phyloP scores from a whole-genome alignment of 1,139 yeast species.

The Suhomyces yuchorum region DNA sequence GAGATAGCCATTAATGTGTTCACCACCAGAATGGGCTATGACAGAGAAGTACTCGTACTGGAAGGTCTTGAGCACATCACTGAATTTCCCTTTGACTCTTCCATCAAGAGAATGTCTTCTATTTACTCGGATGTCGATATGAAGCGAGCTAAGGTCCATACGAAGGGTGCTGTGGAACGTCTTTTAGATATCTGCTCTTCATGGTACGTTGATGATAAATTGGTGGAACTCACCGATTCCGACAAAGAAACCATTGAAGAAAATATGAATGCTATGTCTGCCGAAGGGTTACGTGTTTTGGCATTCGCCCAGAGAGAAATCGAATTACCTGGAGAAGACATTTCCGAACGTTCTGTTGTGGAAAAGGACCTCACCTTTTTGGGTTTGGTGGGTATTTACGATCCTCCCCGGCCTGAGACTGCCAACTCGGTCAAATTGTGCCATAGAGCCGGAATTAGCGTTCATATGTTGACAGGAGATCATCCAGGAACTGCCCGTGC shows the following conservation, averaged over 20 bases:
- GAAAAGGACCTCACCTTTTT: conserved; percentile 60
- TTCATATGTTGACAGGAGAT: conserved; percentile 85
- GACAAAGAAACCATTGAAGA: conserved; percentile 48
- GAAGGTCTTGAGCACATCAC: conserved; percentile 45
- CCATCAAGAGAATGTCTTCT: conserved; percentile 74
- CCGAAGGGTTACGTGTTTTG: conserved; percentile 72
- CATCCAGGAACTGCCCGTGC: conserved; percentile 83
- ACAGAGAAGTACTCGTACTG: conserved; percentile 44
- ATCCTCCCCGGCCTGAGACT: conserved; percentile 79
- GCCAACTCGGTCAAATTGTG: conserved; percentile 67
- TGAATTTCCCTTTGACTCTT: conserved; percentile 79
- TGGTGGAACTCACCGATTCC: conserved; percentile 41
- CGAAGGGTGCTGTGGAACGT: conserved; percentile 84
- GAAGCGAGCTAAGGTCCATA: conserved; percentile 45
- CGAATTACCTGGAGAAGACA: conserved; percentile 21
- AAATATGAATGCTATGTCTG: conserved; percentile 64
- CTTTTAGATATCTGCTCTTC: conserved; percentile 57
- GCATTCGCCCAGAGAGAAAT: conserved; percentile 59
- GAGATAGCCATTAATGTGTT: conserved; percentile 83
- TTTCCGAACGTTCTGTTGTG: conserved; percentile 49
- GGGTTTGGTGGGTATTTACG: conserved; percentile 80
- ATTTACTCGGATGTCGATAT: conserved; percentile 42
- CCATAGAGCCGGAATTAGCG: conserved; percentile 77
- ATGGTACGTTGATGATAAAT: conserved; percentile 50
- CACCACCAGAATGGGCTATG: conserved; percentile 54